These are phyloP conservation scores for Cladochytrium replicatum DNA, from an alignment of 192 early-diverging fungal genomes.

Conservation along the genomic window DNA sequence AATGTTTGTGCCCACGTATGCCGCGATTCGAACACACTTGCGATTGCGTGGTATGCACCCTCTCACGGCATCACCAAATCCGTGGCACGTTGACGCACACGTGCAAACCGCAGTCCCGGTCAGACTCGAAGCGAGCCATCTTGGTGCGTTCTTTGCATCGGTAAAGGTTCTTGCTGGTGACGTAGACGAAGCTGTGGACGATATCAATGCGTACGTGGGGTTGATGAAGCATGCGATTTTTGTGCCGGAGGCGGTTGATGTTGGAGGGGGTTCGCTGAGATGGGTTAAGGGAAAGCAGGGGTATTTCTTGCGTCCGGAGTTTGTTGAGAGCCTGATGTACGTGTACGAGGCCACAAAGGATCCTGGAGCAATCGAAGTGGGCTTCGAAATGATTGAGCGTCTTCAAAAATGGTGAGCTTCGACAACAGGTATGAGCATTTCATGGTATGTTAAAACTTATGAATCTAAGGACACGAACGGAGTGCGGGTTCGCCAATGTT, in stretches of 20 bases:
- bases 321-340: conserved; percentile 48
- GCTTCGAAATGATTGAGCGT: conserved; percentile 12
- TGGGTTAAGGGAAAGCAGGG: conserved; percentile 27
- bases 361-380: conserved; percentile 11
- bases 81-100: conserved; percentile 18
- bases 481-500: conserved; percentile 23
- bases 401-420: conserved; percentile 8
- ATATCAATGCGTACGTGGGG: conserved; percentile 35
- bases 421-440: background rate
- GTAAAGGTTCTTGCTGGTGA: conserved; percentile 22
- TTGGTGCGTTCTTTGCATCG: conserved; percentile 23
- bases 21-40: conserved; percentile 46
- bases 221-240: conserved; percentile 65
- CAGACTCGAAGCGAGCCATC: background rate
- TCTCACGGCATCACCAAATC: too few relatives aligned
- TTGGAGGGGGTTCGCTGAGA: background rate
- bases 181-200: conserved; percentile 4
- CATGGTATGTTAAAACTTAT: too few relatives aligned
- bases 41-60: conserved; percentile 1
- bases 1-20: conserved; percentile 66
- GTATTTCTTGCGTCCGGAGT: conserved; percentile 80
- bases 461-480: conserved; percentile 5
- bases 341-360: conserved; percentile 20
- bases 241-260: conserved; percentile 28
- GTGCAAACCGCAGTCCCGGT: conserved; percentile 5